phyloP scores from a whole-genome alignment of 2,329 filamentous ascomycete genomes.

The Botrytis elliptica region DNA sequence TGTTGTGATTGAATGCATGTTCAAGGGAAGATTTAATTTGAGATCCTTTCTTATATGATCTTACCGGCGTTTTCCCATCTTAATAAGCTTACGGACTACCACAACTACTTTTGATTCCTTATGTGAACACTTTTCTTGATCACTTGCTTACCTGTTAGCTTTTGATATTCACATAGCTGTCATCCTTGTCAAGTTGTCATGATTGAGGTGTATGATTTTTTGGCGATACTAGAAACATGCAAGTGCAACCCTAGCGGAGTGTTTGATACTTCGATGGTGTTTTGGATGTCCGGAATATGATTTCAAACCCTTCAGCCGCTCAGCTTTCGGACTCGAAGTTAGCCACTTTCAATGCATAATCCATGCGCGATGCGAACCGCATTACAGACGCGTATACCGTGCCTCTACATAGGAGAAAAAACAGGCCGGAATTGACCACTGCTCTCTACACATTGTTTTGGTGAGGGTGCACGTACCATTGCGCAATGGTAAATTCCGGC shows the following conservation, averaged over 20 bases:
- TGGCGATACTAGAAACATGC: not conserved
- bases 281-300: not conserved
- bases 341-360: conserved; percentile 5
- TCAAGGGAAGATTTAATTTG: not conserved
- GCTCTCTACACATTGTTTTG: too few species aligned
- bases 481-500: too few species aligned
- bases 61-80: not conserved
- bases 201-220: not conserved
- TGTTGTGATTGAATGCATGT: not conserved
- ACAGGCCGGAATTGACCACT: too few species aligned
- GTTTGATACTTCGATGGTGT: not conserved
- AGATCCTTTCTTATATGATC: not conserved
- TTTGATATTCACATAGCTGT: not conserved
- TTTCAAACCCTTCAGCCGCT: not conserved
- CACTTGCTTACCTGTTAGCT: not conserved
- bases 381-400: not conserved
- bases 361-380: too few species aligned
- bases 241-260: not conserved
- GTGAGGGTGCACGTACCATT: too few species aligned
- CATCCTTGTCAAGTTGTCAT: not conserved
- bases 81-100: not conserved
- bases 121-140: not conserved
- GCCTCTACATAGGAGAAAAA: too few species aligned
- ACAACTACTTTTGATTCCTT: not conserved
- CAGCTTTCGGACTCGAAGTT: not conserved